Evolutionary conservation across 2,329 filamentous ascomycete species (phyloP).

Genomic region (Sporothrix globosa): DNA sequence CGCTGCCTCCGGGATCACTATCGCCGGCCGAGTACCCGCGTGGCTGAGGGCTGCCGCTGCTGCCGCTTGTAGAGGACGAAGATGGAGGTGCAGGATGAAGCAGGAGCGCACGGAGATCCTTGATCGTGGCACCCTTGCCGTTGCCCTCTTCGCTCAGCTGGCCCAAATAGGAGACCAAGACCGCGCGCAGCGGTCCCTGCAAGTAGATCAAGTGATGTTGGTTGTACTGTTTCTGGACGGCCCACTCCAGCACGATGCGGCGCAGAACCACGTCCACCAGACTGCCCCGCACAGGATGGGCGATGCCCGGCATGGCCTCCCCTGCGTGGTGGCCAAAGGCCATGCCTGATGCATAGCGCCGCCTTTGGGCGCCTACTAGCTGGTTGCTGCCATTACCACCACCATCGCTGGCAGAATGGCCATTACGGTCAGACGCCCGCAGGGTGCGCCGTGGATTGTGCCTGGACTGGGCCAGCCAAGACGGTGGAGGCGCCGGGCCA

Average conservation of each 20-base stretch:
- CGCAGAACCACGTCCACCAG: slow-evolving; percentile 57
- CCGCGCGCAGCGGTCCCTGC: slow-evolving; percentile 56
- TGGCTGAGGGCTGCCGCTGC: not conserved
- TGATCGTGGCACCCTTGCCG: slow-evolving; percentile 49
- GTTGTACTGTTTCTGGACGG: slow-evolving; percentile 58
- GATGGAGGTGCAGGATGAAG: slow-evolving; percentile 40
- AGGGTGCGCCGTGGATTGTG: slow-evolving; percentile 30
- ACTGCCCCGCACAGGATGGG: slow-evolving; percentile 51
- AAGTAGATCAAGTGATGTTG: slow-evolving; percentile 60
- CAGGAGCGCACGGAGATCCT: slow-evolving; percentile 56
- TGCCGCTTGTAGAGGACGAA: not conserved
- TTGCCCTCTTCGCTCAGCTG: slow-evolving; percentile 42
- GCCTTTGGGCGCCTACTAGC: not conserved
- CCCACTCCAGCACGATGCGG: slow-evolving; percentile 58
- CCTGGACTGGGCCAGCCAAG: slow-evolving; percentile 53
- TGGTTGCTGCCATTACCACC: not conserved
- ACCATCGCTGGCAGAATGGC: not conserved
- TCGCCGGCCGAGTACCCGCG: not conserved
- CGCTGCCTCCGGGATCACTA: slow-evolving; percentile 38
- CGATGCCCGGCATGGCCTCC: slow-evolving; percentile 50
- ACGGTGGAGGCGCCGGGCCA: slow-evolving; percentile 62
- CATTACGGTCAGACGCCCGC: not conserved
- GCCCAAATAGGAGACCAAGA: slow-evolving; percentile 57
- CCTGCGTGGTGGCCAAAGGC: slow-evolving; percentile 9
- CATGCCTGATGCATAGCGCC: not conserved